These are phyloP conservation scores for Colletotrichum sp. DNA, from an alignment of 2,329 filamentous ascomycete species.

Conservation along the genomic window DNA sequence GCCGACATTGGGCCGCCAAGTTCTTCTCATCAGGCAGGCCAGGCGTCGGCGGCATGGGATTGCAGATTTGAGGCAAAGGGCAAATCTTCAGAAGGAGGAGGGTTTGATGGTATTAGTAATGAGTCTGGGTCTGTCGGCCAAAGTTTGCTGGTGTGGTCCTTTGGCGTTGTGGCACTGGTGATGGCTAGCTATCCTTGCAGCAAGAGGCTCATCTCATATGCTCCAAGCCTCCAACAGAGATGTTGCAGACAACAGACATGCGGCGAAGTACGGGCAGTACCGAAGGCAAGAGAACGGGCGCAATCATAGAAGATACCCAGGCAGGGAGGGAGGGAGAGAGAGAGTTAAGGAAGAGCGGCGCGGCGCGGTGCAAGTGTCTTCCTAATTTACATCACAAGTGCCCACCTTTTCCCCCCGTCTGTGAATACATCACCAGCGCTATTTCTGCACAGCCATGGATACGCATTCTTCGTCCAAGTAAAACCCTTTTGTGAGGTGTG, in stretches of 20 bases:
- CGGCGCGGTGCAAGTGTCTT: not conserved
- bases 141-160: not conserved
- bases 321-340: not conserved
- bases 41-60: not conserved
- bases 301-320: not conserved
- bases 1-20: not conserved
- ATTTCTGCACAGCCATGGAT: constrained; percentile 14
- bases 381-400: constrained; percentile 1
- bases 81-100: not conserved
- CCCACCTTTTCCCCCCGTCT: not conserved
- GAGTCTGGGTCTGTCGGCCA: not conserved
- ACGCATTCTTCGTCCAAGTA: constrained; percentile 14
- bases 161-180: not conserved
- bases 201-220: not conserved
- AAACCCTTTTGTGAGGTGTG: not conserved
- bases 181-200: not conserved
- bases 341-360: not conserved
- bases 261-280: not conserved
- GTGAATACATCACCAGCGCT: not conserved
- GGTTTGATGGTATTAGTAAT: not conserved
- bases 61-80: not conserved
- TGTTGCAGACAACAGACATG: not conserved
- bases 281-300: not conserved
- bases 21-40: not conserved
- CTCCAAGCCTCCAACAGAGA: not conserved